These are phyloP conservation scores for Gaertneriomyces sp. DNA, from an alignment of 192 early-diverging fungal genomes.

Conservation along the genomic window DNA sequence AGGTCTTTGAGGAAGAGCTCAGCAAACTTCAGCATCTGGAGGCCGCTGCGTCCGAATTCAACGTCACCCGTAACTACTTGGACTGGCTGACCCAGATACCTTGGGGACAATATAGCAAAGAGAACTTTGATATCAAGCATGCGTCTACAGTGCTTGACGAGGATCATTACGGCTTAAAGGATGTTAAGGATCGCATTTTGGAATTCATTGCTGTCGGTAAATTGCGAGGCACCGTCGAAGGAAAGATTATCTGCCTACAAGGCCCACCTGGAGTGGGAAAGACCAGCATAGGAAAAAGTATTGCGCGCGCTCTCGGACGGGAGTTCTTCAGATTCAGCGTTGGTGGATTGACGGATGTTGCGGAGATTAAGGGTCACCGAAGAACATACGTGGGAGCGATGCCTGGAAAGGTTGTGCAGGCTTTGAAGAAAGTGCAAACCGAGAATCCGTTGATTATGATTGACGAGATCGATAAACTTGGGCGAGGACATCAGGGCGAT, in stretches of 20 bases:
- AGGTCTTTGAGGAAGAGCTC: constrained; percentile 98
- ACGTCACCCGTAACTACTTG: constrained; percentile 97
- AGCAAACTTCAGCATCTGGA: constrained; percentile 90
- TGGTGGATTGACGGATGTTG: constrained; percentile 95
- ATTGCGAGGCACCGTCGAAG: constrained; percentile 91
- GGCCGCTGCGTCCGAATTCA: constrained; percentile 94
- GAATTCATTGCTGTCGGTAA: constrained; percentile 99
- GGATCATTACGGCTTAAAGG: constrained; percentile 99
- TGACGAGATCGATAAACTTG: constrained; percentile 96
- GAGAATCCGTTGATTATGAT: constrained; percentile 97
- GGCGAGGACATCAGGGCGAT: constrained; percentile 96
- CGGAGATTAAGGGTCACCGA: constrained; percentile 98
- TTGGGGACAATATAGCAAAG: constrained; percentile 85
- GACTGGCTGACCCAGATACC: constrained; percentile 98
- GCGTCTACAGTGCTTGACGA: constrained; percentile 89
- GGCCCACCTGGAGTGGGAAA: constrained; percentile 98
- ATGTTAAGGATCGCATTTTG: constrained; percentile 98
- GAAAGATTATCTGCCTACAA: constrained; percentile 97
- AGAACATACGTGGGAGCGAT: constrained; percentile 99
- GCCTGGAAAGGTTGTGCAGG: constrained; percentile 99
- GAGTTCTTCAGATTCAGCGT: constrained; percentile 98
- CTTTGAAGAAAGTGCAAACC: constrained; percentile 97
- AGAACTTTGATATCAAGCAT: constrained; percentile 90
- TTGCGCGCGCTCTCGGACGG: constrained; percentile 88
- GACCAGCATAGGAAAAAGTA: constrained; percentile 96